Evolutionary conservation across 1,139 yeast species (phyloP), one percentile per base, ranked within the genome.

Genomic region (Diutina mesorugosa): DNA sequence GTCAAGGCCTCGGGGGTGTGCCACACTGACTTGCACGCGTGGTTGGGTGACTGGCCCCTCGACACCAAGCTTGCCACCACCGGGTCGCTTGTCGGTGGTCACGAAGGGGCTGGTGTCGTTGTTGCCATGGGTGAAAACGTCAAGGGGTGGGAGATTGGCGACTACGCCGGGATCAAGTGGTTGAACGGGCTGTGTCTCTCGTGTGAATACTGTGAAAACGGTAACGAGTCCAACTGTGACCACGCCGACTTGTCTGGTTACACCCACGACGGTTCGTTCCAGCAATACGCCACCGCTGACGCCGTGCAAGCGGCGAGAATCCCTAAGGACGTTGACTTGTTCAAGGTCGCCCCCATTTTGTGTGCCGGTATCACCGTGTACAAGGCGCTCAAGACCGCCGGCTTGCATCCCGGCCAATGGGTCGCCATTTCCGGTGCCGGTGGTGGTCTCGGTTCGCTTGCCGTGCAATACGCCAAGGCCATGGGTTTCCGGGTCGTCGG

Each of bases 191-290:
- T 61, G 32, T 61, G 63, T 50, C 53, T 59, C 58, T 56, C 41
- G 55, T 61, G 63, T 55, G 63, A 61, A 59, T 57, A 57, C 56
- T 61, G 63, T 54, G 61, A 61, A 51, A 58, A 58, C 48, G 61
- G 60, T 14, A 56, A 60, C 57, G 63, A 61, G 60, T 56, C 63
- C 45, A 61, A 61, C 60, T 61, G 63, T 46, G 58, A 60, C 29
- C 57, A 60, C 5, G 63, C 63, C 18, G 63, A 61, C 58, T 59
- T 60, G 59, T 60, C 62, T 10, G 63, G 63, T n/a, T 61, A 60
- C 62, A 61, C 63, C 41, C 63, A 60, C 58, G 63, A 61, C 52
- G 63, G 63, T 18, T 59, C 62, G 38, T 61, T 61, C 62, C 63
- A 61, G 57, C 60, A 61, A 55, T 61, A 61, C 57, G 62, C 62